Percentiles rank a stretch among this genome's conserved stretches.
phyloP scores from a whole-genome alignment of 1,139 yeast genomes.

The Yamadazyma diddensiae region DNA sequence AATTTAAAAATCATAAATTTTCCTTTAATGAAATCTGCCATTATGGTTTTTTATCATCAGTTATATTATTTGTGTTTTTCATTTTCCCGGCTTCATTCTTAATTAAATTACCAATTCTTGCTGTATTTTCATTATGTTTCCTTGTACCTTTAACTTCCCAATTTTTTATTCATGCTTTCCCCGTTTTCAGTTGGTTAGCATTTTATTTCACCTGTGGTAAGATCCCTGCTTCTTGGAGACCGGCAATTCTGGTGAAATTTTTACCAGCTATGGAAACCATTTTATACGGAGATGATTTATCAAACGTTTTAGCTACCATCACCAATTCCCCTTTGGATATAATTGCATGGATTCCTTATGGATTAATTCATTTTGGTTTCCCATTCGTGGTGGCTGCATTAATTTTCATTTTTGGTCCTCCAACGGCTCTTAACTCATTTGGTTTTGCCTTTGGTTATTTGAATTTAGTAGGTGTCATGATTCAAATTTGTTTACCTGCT shows the following conservation, averaged over 20 bases:
- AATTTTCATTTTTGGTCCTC: constrained; percentile 87
- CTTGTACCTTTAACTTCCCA: constrained; percentile 77
- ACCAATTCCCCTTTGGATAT: constrained; percentile 70
- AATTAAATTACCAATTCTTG: constrained; percentile 41
- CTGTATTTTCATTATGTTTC: constrained; percentile 40
- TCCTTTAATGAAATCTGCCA: constrained; percentile 46
- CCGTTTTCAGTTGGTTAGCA: constrained; percentile 85
- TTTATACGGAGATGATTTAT: constrained; percentile 88
- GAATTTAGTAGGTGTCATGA: constrained; percentile 80
- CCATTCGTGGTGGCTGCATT: constrained; percentile 86
- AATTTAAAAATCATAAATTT: constrained; percentile 50
- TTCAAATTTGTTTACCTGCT: constrained; percentile 83
- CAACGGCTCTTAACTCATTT: constrained; percentile 79
- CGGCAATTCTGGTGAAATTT: constrained; percentile 85
- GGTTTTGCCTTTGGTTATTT: constrained; percentile 98
- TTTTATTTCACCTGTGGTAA: constrained; percentile 77
- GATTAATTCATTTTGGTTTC: constrained; percentile 81
- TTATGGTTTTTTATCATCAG: constrained; percentile 46
- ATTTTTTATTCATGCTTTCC: constrained; percentile 81
- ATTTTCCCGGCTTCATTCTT: constrained; percentile 52
- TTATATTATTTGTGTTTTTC: constrained; percentile 50
- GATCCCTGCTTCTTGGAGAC: constrained; percentile 76
- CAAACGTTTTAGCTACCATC: constrained; percentile 78
- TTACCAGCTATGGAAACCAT: constrained; percentile 94
- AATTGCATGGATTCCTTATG: constrained; percentile 95